Percentiles rank a stretch among this genome's conserved stretches.
phyloP scores from a whole-genome alignment of 805 yeast genomes.

The Starmerella vitae region DNA sequence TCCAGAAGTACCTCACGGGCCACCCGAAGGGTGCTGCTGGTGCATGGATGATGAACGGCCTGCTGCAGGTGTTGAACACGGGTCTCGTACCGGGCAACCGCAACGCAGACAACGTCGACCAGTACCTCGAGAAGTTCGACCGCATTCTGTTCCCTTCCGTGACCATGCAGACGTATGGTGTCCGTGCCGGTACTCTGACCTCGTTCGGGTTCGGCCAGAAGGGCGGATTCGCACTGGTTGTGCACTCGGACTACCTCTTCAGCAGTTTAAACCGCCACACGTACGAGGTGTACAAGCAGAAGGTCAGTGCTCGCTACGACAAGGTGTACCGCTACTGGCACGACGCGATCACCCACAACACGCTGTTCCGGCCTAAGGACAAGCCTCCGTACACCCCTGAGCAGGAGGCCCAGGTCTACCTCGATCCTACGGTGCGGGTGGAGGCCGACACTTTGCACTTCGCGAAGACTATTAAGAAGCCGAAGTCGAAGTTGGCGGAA shows the following conservation, averaged over 20 bases:
- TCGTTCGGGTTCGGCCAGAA: constrained; percentile 99
- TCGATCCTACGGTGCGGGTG: constrained; percentile 88
- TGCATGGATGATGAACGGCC: constrained; percentile 99
- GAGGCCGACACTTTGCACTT: constrained; percentile 22
- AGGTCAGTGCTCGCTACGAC: constrained; percentile 71
- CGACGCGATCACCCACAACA: constrained; percentile 80
- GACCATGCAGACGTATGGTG: constrained; percentile 85
- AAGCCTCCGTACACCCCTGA: constrained; percentile 86
- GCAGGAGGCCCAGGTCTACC: constrained; percentile 77
- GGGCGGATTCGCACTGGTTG: constrained; percentile 89
- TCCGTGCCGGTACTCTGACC: constrained; percentile 92
- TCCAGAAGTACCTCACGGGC: constrained; percentile 98
- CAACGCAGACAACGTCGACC: constrained; percentile 94
- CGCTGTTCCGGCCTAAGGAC: constrained; percentile 85
- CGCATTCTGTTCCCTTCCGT: constrained; percentile 90
- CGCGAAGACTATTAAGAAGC: constrained; percentile 6
- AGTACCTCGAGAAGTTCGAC: constrained; percentile 65
- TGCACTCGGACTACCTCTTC: constrained; percentile 86
- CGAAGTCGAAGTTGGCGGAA: constrained; percentile 26
- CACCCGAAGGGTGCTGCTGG: constrained; percentile 99
- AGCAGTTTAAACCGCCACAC: constrained; percentile 62
- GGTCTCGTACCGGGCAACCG: constrained; percentile 98
- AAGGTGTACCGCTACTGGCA: constrained; percentile 90
- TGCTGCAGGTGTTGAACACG: constrained; percentile 75
- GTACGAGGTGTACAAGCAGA: constrained; percentile 56